Evolutionary conservation across 345 rosid genomes (phyloP).

Genomic region (Boechera retrofracta): DNA sequence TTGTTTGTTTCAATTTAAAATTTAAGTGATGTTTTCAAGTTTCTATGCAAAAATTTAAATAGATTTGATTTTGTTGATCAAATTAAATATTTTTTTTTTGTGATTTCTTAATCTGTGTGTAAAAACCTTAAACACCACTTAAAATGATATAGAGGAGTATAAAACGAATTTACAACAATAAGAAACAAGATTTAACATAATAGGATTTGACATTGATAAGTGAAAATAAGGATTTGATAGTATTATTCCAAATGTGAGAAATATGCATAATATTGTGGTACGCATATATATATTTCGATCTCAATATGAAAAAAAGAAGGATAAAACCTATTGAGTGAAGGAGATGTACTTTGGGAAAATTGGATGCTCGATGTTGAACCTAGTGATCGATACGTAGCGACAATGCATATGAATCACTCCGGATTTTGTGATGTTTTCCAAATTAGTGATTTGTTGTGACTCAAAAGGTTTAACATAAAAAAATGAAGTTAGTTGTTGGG

Average conservation of each 20-base stretch:
- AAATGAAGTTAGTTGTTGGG: neutral
- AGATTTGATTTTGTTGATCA: no score
- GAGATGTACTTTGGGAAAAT: constrained; percentile 8
- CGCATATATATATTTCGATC: no score
- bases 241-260: neutral
- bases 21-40: no score
- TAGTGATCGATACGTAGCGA: neutral
- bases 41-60: no score
- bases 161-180: no score
- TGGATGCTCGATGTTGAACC: neutral
- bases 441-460: neutral
- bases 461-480: no score
- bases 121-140: no score
- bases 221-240: neutral
- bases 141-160: no score
- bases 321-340: neutral
- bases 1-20: no score
- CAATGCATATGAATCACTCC: neutral
- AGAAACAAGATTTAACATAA: neutral
- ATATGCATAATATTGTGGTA: neutral
- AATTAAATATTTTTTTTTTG: no score
- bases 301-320: neutral
- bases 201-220: no score
- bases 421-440: neutral
- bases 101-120: no score